Conservation (phyloP, 176 grass and related monocot genomes). For the Panicum miliaceum region DNA sequence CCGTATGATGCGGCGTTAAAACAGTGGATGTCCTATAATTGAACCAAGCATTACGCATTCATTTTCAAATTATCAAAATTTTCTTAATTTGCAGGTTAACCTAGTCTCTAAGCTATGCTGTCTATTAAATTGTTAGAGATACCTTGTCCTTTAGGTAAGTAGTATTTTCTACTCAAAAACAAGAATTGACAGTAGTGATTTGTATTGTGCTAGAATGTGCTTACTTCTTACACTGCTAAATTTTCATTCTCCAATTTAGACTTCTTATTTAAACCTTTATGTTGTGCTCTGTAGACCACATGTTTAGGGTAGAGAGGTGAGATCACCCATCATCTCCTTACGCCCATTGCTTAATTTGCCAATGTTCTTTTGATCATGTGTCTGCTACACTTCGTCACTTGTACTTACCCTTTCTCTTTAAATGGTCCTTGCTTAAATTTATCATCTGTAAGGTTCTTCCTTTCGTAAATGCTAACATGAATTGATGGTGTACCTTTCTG, state of each 20-base stretch:
- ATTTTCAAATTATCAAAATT: background rate
- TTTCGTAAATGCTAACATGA: background rate
- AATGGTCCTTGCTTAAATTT: background rate
- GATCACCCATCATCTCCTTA: background rate
- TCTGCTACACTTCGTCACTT: background rate
- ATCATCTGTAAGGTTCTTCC: background rate
- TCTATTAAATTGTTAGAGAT: constrained; percentile 20
- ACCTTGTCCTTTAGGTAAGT: background rate
- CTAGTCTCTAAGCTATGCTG: background rate
- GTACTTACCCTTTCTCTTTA: background rate
- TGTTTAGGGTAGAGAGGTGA: background rate
- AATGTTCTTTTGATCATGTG: background rate
- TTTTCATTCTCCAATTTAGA: background rate
- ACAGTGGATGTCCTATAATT: too few relatives aligned
- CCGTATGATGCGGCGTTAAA: too few relatives aligned
- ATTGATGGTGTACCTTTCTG: constrained; percentile 22
- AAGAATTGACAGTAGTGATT: background rate
- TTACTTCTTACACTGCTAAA: background rate
- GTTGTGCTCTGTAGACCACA: background rate
- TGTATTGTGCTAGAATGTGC: background rate
- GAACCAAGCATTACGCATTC: too few relatives aligned
- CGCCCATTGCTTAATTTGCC: background rate
- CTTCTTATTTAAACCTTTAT: background rate
- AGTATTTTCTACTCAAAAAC: background rate
- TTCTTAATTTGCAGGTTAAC: background rate